Evolutionary conservation across 345 rosid genomes (phyloP), one percentile per base, ranked within the genome.

Genomic region (Eucalyptus melliodora): DNA sequence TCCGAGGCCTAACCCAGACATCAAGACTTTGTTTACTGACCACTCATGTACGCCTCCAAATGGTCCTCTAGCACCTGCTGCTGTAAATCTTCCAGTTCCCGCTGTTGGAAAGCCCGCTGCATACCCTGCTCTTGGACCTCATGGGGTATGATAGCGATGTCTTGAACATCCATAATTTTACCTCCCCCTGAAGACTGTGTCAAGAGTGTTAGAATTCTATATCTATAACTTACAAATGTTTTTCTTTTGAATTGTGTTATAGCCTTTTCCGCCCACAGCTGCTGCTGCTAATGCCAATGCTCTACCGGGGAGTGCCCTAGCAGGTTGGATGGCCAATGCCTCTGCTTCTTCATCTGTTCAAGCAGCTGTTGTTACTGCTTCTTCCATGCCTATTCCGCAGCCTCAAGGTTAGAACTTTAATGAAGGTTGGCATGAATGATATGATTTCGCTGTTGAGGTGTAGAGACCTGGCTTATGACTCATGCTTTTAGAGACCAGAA

Each of bases 261-360:
- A 95, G 97, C 95, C 96, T 81, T 95, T 95, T 92, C 96, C 97
- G 13, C 92, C 96, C 3, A 42, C 94, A 44, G 96, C 94, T 37
- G 94, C 95, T 37, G 92, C 95, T 51, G 94, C 89, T 51, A 51
- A 94, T 3, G 69, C 94, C 50, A 94, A 92, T 30, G 93, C 94
- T 24, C 92, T 95, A 53, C 94, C 95, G n/a, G 95, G 93, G 85
- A 92, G 92, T 91, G 95, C 98, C 86, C 91, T 96, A 82, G 97
- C 98, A 89, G 96, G 99, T 90, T 97, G 99, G 94, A 97, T 97
- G 94, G 96, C 97, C 90, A 94, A 93, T 93, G 94, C 94, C 72
- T 95, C 95, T 88, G 96, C 96, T 89, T 92, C 99, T 87, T 95
- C 99, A 60, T 92, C 99, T 27, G 96, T 95, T 87, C 99, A 96